Base-by-base conservation (phyloP, 2,329 filamentous ascomycete genomes). In the Aspergillus fumigatiaffinis region DNA sequence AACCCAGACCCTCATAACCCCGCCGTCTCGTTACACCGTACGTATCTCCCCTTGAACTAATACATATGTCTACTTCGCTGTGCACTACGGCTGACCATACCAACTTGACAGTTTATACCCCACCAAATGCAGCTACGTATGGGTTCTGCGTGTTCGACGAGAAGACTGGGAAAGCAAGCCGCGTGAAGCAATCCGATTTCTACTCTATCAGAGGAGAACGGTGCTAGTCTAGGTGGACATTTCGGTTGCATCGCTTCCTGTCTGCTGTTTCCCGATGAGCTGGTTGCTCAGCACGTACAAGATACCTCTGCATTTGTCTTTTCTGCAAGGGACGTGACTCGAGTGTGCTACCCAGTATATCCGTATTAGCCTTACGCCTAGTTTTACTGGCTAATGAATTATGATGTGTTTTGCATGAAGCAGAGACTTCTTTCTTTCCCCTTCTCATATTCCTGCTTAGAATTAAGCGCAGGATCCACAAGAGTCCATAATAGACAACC, bases 71-170 rank as follows among this genome's bases (percentile, higher is more conserved):
- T 17, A 2, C 32, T 35, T 17, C 32, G 14, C 32, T 38, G 32
- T 38, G 14, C 14, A 14, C 4, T 35, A 7, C 32, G 32, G 32
- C 32, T 38, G 17, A 52, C 23, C 26, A n/a, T n/a, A 25, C 9
- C 44, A 14, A 32, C 29, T 42, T 5, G 9, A 47, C 58, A 82
- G 80, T 95, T 59, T 94, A 94, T 71, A 93, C 90, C 14, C 92
- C 92, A 38, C 92, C 92, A 3, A 95, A 96, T 68, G 92, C 93
- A 41, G 91, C 91, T 41, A 88, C 84, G 58, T 84, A 85, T 59
- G 92, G 92, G 25, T 96, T 91, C 73, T 84, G 90, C 68, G 85
- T 93, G 69, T 97, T 93, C 73, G 84, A 93, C 67, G 84, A 87
- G 62, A 80, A 81, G 65, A 95, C 91, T 3, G 90, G 92, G 53